Base-by-base conservation (phyloP, 192 early-diverging fungal species). In the Linnemannia zychae region DNA sequence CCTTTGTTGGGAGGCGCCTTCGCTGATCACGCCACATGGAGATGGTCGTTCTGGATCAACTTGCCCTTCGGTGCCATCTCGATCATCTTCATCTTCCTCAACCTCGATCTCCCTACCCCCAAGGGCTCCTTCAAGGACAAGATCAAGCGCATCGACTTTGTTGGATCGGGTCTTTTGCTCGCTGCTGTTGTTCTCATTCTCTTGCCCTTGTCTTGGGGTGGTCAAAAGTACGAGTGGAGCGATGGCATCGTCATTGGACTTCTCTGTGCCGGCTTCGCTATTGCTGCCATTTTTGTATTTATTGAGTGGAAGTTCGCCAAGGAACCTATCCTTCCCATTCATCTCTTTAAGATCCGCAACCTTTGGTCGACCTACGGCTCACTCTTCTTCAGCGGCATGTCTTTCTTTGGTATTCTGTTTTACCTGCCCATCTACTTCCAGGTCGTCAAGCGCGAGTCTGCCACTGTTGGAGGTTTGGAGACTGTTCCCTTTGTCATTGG, bases 21-120 rank as follows among this genome's bases (percentile, higher is more conserved):
- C 72, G 87, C 91, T 0, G 93, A 95, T 34, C 86, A 92, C 68
- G 74, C 90, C 12, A 89, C 88, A 5, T 96, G 95, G 95, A 89
- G 91, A n/a, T 95, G 94, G 94, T 91, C 89, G 20, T 96, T 95
- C 81, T 95, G 90, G 85, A 89, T 92, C 70, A 90, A 85, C 72
- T 60, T 90, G 49, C 88, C 88, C 2, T 81, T 91, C 7, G 88
- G 84, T 18, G 83, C 80, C 1, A 38, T 91, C 16, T 83, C 87
- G 0, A 84, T 89, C 18, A 31, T 87, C 37, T 77, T 90, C 46
- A 88, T 89, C 48, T n/a, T 28, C 44, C 0, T 88, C 67, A 91
- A 91, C 60, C 86, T 95, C 38, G 87, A 92, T 70, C 72, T 91
- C 67, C 91, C 90, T 20, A 84, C 75, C 20, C 81, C 84, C 18